Evolutionary conservation across 1,284 basidiomycete genomes (phyloP), one percentile per base, ranked within the genome.

Genomic region (Grifola frondosa): DNA sequence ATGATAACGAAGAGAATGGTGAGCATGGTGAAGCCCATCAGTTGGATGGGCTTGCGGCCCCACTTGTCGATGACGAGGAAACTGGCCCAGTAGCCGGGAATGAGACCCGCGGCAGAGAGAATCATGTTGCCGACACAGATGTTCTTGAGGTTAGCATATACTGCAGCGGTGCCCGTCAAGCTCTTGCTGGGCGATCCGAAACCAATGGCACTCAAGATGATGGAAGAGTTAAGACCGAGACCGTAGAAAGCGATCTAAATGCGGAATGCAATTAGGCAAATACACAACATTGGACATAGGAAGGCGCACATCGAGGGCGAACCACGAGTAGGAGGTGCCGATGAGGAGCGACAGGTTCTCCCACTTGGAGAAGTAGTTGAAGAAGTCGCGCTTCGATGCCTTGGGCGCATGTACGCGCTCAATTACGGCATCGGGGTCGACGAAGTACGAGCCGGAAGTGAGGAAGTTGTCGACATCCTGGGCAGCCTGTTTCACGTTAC

Each of bases 221-320:
- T 81, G 30, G 78, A 75, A 9, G 80, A 82, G 71, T 91, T 92
- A 38, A 91, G 74, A 44, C 86, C 82, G 38, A 91, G 75, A 47
- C 88, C 88, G 67, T 90, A 90, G 72, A 91, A 92, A 19, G 81
- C 80, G 67, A 91, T 80, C 75, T 89, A 70, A 41, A 31, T 6
- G 10, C 6, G n/a, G 30, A 8, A 12, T 6, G 11, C 19, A 43
- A 26, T 17, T 24, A 37, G 37, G 15, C 11, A 30, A 16, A 49
- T 46, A 39, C 50, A 55, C 7, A 47, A 17, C 35, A 30, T 22
- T 5, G 13, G 44, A 35, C 13, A 42, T 4, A 6, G 20, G 28
- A 26, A 3, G 58, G 59, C 68, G 43, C 26, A 73, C 73, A 45
- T 81, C 80, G 40, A 80, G 67, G n/a, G 81, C 78, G 57, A 86